Evolutionary conservation across 306 rosid species (phyloP).

Genomic region (Cyclanthera cordifolia): DNA sequence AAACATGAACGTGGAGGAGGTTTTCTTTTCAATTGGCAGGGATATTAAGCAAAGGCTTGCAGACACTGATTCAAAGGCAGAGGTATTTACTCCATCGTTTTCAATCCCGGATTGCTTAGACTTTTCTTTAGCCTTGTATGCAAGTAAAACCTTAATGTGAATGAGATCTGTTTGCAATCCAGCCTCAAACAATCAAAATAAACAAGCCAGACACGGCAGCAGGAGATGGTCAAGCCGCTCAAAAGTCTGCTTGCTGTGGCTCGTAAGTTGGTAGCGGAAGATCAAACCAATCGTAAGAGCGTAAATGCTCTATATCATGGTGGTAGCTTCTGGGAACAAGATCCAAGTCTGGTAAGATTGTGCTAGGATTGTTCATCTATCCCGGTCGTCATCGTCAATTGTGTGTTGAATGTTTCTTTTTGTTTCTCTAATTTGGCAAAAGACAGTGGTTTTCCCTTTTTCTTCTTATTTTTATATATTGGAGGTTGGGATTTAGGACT

Average conservation of each 20-base stretch:
- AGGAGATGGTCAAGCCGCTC: slow-evolving; percentile 40
- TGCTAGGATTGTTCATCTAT: slow-evolving; percentile 8
- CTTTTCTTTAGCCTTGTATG: background rate
- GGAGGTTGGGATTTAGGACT: slow-evolving; percentile 16
- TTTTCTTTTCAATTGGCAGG: slow-evolving; percentile 72
- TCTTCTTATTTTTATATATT: background rate
- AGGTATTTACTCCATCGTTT: background rate
- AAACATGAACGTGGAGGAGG: slow-evolving; percentile 80
- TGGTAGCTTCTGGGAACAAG: slow-evolving; percentile 10
- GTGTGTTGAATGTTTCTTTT: slow-evolving; percentile 16
- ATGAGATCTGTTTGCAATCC: slow-evolving; percentile 10
- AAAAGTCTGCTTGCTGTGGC: slow-evolving; percentile 63
- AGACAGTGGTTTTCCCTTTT: slow-evolving; percentile 5
- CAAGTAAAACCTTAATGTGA: background rate
- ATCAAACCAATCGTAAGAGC: slow-evolving; percentile 15
- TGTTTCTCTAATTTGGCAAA: slow-evolving; percentile 13
- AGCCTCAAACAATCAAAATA: slow-evolving; percentile 64
- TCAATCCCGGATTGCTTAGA: background rate
- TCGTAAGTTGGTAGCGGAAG: slow-evolving; percentile 17
- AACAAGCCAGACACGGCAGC: slow-evolving; percentile 40
- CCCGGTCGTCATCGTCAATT: background rate
- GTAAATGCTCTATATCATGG: background rate
- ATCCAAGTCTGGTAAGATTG: background rate
- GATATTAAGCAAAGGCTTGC: slow-evolving; percentile 76
- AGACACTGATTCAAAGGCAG: slow-evolving; percentile 51